Conservation (phyloP, 2,329 filamentous ascomycete genomes). For the Pseudopithomyces chartarum region DNA sequence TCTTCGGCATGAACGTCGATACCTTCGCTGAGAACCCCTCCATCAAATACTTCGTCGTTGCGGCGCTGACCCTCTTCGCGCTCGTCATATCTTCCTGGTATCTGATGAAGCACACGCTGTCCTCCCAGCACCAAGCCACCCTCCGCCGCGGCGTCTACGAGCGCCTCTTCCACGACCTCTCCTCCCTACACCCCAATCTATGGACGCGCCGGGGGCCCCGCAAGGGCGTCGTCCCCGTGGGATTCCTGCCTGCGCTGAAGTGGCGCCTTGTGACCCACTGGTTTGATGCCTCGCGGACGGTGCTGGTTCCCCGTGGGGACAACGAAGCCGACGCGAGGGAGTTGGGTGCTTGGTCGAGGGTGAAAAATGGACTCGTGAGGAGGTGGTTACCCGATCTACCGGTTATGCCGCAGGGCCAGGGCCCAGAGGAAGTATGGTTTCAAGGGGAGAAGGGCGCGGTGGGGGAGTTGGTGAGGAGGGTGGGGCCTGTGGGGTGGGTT, state of each 20-base stretch:
- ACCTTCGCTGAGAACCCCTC: slow-evolving; percentile 49
- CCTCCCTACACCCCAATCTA: slow-evolving; percentile 50
- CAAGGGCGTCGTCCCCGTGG: slow-evolving; percentile 47
- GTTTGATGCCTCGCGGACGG: slow-evolving; percentile 51
- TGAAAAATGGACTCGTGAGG: slow-evolving; percentile 46
- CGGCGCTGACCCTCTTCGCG: slow-evolving; percentile 52
- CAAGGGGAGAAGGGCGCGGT: slow-evolving; percentile 29
- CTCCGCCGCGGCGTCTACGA: slow-evolving; percentile 58
- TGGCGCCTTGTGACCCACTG: slow-evolving; percentile 55
- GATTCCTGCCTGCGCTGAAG: slow-evolving; percentile 48
- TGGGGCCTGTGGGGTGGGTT: slow-evolving; percentile 45
- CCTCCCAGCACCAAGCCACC: slow-evolving; percentile 49
- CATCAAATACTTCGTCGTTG: slow-evolving; percentile 58
- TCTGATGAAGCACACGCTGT: slow-evolving; percentile 52
- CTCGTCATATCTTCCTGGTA: slow-evolving; percentile 55
- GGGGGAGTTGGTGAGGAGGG: slow-evolving; percentile 38
- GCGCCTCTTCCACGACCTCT: slow-evolving; percentile 54
- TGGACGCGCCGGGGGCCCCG: slow-evolving; percentile 57
- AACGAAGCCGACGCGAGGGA: slow-evolving; percentile 43
- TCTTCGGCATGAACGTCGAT: slow-evolving; percentile 60
- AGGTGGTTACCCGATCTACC: slow-evolving; percentile 49
- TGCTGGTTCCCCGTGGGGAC: slow-evolving; percentile 28
- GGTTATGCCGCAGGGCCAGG: slow-evolving; percentile 21
- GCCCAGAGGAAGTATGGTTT: slow-evolving; percentile 7
- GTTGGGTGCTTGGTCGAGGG: slow-evolving; percentile 45